A percentile compares a stretch with the other conserved stretches of the same genome.
Evolutionary conservation across 805 yeast genomes (phyloP).

Genomic region (Candida suzukii): DNA sequence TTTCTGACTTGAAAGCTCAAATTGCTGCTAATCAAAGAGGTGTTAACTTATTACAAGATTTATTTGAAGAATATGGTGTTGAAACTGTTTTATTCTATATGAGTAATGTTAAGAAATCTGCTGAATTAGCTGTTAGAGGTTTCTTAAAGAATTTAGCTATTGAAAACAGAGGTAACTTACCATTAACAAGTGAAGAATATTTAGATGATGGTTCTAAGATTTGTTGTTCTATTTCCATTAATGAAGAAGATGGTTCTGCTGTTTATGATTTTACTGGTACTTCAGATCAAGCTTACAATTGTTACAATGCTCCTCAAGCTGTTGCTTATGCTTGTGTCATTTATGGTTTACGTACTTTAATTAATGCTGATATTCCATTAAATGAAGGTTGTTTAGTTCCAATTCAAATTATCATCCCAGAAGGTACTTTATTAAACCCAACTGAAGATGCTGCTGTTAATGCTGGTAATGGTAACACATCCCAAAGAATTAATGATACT

Average conservation of each 20-base stretch:
- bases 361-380: slow-evolving; percentile 46
- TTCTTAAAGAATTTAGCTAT: slow-evolving; percentile 29
- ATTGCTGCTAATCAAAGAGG: slow-evolving; percentile 50
- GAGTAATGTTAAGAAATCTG: slow-evolving; percentile 38
- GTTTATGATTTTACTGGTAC: slow-evolving; percentile 48
- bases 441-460: slow-evolving; percentile 38
- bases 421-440: slow-evolving; percentile 28
- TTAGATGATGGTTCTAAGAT: slow-evolving; percentile 54
- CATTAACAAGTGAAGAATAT: slow-evolving; percentile 37
- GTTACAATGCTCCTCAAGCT: slow-evolving; percentile 49
- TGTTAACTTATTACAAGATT: slow-evolving; percentile 33
- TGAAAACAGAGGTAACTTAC: slow-evolving; percentile 28
- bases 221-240: slow-evolving; percentile 33
- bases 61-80: slow-evolving; percentile 36
- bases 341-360: slow-evolving; percentile 42
- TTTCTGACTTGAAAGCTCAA: slow-evolving; percentile 42
- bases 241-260: slow-evolving; percentile 33
- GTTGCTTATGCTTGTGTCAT: slow-evolving; percentile 47
- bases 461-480: slow-evolving; percentile 61
- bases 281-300: slow-evolving; percentile 44
- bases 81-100: slow-evolving; percentile 39
- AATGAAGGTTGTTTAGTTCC: slow-evolving; percentile 45
- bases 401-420: slow-evolving; percentile 22
- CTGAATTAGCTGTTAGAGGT: slow-evolving; percentile 38
- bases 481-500: slow-evolving; percentile 83